phyloP scores from a whole-genome alignment of 1,139 yeast genomes.

The Taphrina wiesneri region DNA sequence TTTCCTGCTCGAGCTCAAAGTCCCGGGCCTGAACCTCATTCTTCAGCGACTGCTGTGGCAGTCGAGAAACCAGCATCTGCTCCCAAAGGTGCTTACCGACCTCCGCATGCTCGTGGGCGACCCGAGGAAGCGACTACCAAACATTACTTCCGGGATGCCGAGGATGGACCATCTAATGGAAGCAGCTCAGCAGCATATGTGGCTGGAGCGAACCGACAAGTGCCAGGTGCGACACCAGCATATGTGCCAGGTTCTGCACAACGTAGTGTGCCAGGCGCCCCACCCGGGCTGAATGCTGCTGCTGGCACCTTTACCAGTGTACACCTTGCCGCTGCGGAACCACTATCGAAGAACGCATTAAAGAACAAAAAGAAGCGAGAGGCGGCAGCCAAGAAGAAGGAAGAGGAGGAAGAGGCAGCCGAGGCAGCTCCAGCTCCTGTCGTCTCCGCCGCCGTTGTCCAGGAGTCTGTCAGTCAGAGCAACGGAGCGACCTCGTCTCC shows the following conservation, averaged over 20 bases:
- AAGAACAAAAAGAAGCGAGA: constrained; percentile 81
- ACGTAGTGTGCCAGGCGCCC: constrained; percentile 38
- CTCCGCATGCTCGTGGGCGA: constrained; percentile 81
- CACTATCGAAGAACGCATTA: constrained; percentile 60
- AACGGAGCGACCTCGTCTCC: not conserved
- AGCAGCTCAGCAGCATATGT: constrained; percentile 39
- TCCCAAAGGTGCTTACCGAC: constrained; percentile 79
- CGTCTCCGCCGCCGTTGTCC: constrained; percentile 5
- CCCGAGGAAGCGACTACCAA: constrained; percentile 23
- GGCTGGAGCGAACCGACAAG: constrained; percentile 4
- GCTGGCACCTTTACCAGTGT: constrained; percentile 45
- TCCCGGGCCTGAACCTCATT: constrained; percentile 68
- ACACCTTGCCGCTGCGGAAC: constrained; percentile 43
- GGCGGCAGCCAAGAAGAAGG: constrained; percentile 53
- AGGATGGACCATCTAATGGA: constrained; percentile 25
- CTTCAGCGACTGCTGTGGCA: constrained; percentile 52
- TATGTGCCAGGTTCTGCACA: constrained; percentile 49
- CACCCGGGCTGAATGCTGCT: constrained; percentile 36
- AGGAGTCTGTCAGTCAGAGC: not conserved
- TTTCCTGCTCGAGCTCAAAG: constrained; percentile 61
- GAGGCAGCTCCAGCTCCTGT: constrained; percentile 33
- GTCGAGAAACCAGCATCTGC: constrained; percentile 55
- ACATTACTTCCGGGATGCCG: constrained; percentile 25
- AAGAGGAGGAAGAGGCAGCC: constrained; percentile 42
- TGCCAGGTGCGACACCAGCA: constrained; percentile 45